Evolutionary conservation across 2,329 filamentous ascomycete genomes (phyloP).

Genomic region (Aspergillus sp.): DNA sequence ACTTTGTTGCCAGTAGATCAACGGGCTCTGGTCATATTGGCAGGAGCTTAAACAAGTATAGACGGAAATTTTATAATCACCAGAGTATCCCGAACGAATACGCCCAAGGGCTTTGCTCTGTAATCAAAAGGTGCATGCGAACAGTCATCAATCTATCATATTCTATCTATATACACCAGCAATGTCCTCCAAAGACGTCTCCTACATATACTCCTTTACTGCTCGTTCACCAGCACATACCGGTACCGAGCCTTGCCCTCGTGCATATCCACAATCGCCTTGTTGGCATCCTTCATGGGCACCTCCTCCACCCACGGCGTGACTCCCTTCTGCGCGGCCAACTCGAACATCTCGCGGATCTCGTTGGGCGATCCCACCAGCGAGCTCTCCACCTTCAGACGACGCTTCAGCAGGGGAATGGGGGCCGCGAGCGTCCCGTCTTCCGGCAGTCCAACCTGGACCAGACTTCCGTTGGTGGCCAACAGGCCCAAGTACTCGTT

Average conservation of each 20-base stretch:
- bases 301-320: slow-evolving; percentile 43
- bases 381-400: slow-evolving; percentile 51
- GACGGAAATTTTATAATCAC: no score
- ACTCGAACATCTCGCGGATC: slow-evolving; percentile 45
- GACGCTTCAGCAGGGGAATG: slow-evolving; percentile 57
- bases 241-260: slow-evolving; percentile 46
- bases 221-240: slow-evolving; percentile 45
- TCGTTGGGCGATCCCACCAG: slow-evolving; percentile 39
- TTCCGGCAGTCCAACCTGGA: slow-evolving; percentile 67
- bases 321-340: slow-evolving; percentile 39
- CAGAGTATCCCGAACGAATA: no score
- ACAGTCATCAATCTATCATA: neutral
- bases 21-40: no score
- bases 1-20: no score
- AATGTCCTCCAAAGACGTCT: slow-evolving; percentile 7
- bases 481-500: slow-evolving; percentile 60
- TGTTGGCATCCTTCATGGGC: slow-evolving; percentile 44
- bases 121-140: neutral
- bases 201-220: slow-evolving; percentile 3
- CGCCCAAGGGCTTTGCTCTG: no score
- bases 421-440: slow-evolving; percentile 52
- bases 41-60: no score
- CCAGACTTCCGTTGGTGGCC: slow-evolving; percentile 56
- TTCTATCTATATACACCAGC: neutral
- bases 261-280: slow-evolving; percentile 44